These are phyloP conservation scores for Coelastrella sp. DNA, from an alignment of 139 green algal genomes.

Conservation along the genomic window DNA sequence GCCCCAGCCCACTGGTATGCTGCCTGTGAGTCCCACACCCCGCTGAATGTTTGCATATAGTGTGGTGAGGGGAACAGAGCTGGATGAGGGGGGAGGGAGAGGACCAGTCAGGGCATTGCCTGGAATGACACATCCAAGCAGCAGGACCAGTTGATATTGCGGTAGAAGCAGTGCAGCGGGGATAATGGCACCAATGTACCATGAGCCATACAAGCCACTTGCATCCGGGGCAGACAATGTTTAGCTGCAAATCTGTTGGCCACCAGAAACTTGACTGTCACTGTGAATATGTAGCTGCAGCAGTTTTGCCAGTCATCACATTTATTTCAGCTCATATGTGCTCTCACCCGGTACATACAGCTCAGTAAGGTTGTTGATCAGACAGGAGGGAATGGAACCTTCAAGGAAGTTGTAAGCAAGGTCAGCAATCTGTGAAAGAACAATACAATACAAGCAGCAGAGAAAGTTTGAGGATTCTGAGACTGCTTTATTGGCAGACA, in stretches of 20 bases:
- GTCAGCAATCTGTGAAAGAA: conserved; percentile 1
- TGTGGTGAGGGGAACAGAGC: not conserved
- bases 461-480: not conserved
- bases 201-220: too few relatives aligned
- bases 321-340: too few relatives aligned
- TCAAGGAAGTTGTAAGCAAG: conserved; percentile 10
- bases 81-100: not conserved
- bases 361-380: conserved; percentile 8
- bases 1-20: not conserved
- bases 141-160: too few relatives aligned
- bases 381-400: conserved; percentile 2
- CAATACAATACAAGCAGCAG: not conserved
- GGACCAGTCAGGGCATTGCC: conserved; percentile 20
- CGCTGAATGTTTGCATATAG: conserved; percentile 9
- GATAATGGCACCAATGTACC: too few relatives aligned
- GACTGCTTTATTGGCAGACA: too few relatives aligned
- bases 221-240: too few relatives aligned
- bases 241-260: too few relatives aligned
- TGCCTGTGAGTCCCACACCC: not conserved
- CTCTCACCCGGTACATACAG: conserved; percentile 5
- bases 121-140: not conserved
- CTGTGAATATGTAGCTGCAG: too few relatives aligned
- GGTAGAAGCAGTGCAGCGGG: too few relatives aligned
- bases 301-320: too few relatives aligned
- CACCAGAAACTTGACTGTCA: too few relatives aligned